Percentiles rank a stretch among this genome's conserved stretches.
These are phyloP conservation scores for Gnomoniopsis sp. DNA, from an alignment of 2,329 filamentous ascomycete genomes.

Conservation along the genomic window DNA sequence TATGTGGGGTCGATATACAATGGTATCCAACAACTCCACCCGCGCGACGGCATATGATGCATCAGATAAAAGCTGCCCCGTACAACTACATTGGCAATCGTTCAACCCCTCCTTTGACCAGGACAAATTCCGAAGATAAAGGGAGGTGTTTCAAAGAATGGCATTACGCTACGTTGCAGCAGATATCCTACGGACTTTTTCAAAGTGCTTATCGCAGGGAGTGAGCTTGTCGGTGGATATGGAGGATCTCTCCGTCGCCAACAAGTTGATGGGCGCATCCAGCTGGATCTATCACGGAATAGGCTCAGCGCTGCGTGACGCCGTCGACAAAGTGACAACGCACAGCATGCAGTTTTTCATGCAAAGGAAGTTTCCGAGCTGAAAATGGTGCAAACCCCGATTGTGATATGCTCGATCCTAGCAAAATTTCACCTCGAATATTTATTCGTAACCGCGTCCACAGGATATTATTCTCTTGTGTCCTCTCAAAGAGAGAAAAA, in stretches of 20 bases:
- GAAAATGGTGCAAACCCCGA: neutral
- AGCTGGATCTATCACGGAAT: neutral
- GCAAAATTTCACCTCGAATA: neutral
- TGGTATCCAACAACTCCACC: neutral
- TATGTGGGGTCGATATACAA: neutral
- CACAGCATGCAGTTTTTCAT: neutral
- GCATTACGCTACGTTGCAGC: neutral
- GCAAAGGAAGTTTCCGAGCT: neutral
- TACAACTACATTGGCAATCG: neutral
- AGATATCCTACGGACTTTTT: neutral
- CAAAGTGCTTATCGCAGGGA: neutral
- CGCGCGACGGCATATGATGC: neutral
- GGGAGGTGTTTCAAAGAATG: neutral
- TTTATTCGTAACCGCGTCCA: neutral
- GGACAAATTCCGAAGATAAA: neutral
- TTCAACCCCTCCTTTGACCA: neutral
- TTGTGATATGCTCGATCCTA: neutral
- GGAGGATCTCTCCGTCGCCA: neutral
- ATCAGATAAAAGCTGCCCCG: neutral
- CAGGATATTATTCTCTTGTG: neutral
- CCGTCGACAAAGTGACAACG: slow-evolving; percentile 1
- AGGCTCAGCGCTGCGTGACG: neutral
- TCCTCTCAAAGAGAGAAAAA: no score
- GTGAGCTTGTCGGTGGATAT: neutral
- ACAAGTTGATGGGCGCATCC: neutral